phyloP scores from a whole-genome alignment of 305 asterid species.

The Solanum hybrid region DNA sequence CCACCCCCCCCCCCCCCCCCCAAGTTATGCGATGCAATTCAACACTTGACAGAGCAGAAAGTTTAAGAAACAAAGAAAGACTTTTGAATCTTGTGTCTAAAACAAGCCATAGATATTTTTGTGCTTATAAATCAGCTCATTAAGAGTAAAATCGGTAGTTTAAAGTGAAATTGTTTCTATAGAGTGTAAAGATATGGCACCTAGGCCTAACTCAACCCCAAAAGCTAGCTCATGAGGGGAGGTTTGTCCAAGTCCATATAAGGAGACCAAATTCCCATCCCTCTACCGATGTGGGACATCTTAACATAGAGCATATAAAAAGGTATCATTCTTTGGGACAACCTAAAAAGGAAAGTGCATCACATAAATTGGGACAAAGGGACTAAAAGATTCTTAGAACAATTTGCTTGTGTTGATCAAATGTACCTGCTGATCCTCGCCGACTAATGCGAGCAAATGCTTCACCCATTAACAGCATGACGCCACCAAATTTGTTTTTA shows the following conservation, averaged over 20 bases:
- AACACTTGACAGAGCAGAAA: background rate
- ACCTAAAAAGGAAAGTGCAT: constrained; percentile 10
- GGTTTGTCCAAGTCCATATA: too few relatives aligned
- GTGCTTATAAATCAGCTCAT: background rate
- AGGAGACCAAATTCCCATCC: too few relatives aligned
- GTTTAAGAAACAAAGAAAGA: background rate
- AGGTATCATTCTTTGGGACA: background rate
- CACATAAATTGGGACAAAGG: background rate
- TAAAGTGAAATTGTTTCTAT: background rate
- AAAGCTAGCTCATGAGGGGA: too few relatives aligned
- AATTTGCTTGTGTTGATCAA: constrained; percentile 10
- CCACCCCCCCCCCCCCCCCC: rapidly evolving
- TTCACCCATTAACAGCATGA: constrained; percentile 58
- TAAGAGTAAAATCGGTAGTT: background rate
- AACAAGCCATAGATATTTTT: background rate
- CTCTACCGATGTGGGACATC: too few relatives aligned
- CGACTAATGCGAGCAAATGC: constrained; percentile 74
- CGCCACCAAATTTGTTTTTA: constrained; percentile 22
- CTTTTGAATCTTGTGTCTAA: background rate
- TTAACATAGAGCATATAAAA: background rate
- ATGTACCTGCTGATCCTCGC: constrained; percentile 82
- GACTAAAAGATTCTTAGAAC: constrained; percentile 1
- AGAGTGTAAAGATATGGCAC: too few relatives aligned
- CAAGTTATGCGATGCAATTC: background rate
- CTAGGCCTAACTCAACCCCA: too few relatives aligned